Base-by-base conservation (phyloP, 2,329 filamentous ascomycete species). In the Ophiognomonia clavigignenti-juglandacearum region DNA sequence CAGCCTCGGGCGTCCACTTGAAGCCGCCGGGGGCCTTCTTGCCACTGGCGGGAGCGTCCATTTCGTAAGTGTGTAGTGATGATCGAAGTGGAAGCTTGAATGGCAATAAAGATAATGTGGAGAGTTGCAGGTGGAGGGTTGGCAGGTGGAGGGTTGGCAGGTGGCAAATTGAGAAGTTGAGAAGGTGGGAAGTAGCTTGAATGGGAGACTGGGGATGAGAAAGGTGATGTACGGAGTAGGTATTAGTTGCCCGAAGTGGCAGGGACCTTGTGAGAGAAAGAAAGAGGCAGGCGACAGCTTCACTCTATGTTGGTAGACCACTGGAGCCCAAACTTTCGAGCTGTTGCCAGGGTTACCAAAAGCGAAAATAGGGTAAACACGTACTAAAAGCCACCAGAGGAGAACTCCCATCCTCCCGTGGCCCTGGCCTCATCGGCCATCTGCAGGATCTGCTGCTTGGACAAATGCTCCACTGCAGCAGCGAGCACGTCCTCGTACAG, bases 401-500 rank as follows among this genome's bases (percentile, higher is more conserved):
- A 55, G 36, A 63, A 64, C 2, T 50, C 43, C 48, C 63, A 58
- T 14, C 58, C 44, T 16, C 48, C 37, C 9, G 34, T 32, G 7
- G 26, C 37, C 34, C 38, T 48, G 31, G 40, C 63, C 22, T 57
- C 58, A 2, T 23, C 20, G 8, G 53, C 53, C 37, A 67, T 53
- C 1, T 50, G 46, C 6, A 47, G 47, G 6, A 61, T 48, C 23
- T 67, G 50, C 0, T 31, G 41, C 1, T 51, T 50, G 31, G 61
- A 65, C 45, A 68, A 53, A 6, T 65, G 58, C 22, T 64, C 61
- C n/a, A 70, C 57, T 20, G 75, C 48, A 23, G 64, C 65, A 6
- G 68, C 47, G 29, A 77, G 62, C 35, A 77, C 67, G 34, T 71
- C 69, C 48, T 70, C 59, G 38, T 76, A 71, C 16, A 67, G 63